phyloP scores from a whole-genome alignment of 2,329 filamentous ascomycete genomes.

The Aspergillus sp. region DNA sequence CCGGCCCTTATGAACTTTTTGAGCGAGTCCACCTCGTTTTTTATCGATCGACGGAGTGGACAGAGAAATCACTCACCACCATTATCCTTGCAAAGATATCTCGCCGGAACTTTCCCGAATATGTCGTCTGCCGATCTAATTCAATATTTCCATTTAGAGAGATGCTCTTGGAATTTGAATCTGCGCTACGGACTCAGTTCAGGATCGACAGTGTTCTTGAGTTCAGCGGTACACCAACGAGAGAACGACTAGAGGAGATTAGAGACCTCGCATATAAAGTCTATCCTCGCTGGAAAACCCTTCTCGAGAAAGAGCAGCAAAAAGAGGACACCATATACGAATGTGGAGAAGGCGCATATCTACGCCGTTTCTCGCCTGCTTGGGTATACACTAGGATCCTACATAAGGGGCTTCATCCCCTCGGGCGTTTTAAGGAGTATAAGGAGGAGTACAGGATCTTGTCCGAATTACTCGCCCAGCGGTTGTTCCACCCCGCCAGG shows the following conservation, averaged over 20 bases:
- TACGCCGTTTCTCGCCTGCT: constrained; percentile 84
- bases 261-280: constrained; percentile 71
- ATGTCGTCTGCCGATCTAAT: constrained; percentile 83
- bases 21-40: constrained; percentile 94
- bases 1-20: constrained; percentile 74
- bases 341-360: constrained; percentile 80
- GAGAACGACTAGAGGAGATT: constrained; percentile 65
- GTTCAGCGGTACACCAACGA: constrained; percentile 68
- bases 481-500: constrained; percentile 79
- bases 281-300: constrained; percentile 74
- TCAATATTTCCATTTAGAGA: constrained; percentile 81
- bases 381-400: constrained; percentile 93
- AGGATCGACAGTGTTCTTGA: constrained; percentile 80
- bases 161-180: constrained; percentile 83
- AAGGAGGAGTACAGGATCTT: constrained; percentile 73
- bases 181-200: constrained; percentile 77
- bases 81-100: constrained; percentile 93
- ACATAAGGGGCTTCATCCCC: constrained; percentile 77
- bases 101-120: constrained; percentile 80
- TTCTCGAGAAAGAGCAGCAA: constrained; percentile 71
- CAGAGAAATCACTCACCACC: constrained; percentile 91
- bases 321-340: constrained; percentile 79
- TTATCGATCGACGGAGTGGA: constrained; percentile 95
- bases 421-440: constrained; percentile 81
- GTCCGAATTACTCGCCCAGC: constrained; percentile 73